Percentiles rank a stretch among this genome's conserved stretches.
Conservation (phyloP, 192 early-diverging fungal genomes). For the Podila minutissima region DNA sequence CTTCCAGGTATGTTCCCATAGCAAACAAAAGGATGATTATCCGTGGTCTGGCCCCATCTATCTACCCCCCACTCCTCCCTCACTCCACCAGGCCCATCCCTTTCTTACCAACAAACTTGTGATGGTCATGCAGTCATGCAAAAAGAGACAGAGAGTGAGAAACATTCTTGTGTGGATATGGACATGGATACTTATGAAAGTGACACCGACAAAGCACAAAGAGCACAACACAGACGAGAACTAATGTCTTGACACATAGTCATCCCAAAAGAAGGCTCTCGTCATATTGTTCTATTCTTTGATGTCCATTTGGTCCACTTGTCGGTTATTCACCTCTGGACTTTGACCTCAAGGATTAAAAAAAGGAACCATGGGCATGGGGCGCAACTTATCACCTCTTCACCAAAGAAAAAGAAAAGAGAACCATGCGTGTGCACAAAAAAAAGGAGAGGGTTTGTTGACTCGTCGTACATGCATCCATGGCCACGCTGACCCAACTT, state of each 20-base stretch:
- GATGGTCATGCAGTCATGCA: too few species aligned
- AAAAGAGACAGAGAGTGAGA: constrained; percentile 1
- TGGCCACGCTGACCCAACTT: background rate
- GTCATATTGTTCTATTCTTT: background rate
- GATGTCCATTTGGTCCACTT: background rate
- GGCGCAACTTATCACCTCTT: too few species aligned
- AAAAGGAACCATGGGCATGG: too few species aligned
- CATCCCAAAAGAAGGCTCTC: background rate
- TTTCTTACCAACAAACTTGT: background rate
- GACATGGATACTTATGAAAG: too few species aligned
- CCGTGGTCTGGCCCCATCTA: too few species aligned
- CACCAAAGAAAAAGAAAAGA: background rate
- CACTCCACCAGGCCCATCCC: constrained; percentile 1
- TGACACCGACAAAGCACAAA: too few species aligned
- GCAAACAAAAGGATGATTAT: too few species aligned
- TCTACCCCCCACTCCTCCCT: background rate
- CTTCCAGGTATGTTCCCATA: too few species aligned
- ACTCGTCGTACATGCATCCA: background rate
- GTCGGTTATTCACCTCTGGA: background rate
- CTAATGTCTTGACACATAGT: background rate
- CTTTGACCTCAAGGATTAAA: too few species aligned
- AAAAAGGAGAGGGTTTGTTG: background rate
- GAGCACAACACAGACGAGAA: too few species aligned
- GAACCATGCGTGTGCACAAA: constrained; percentile 2
- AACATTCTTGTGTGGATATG: background rate